phyloP scores from a whole-genome alignment of 2,329 filamentous ascomycete genomes.

The Aspergillus tamarii region DNA sequence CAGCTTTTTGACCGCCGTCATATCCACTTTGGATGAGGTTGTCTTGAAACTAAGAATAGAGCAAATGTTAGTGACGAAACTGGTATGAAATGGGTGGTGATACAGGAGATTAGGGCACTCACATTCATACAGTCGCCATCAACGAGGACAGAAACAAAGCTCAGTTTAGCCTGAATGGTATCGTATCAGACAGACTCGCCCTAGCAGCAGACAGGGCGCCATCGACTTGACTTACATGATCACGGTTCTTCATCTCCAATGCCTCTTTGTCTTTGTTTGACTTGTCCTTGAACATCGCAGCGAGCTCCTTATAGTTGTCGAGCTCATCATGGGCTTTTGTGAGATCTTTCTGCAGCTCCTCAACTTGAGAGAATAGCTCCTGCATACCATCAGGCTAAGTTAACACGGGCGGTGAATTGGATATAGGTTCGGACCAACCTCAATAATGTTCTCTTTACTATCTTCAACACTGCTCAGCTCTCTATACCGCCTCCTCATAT shows the following conservation, averaged over 20 bases:
- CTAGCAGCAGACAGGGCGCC: not conserved
- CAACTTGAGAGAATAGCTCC: slow-evolving; percentile 17
- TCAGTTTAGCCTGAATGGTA: slow-evolving; percentile 16
- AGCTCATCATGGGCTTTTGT: slow-evolving; percentile 9
- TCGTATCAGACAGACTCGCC: not conserved
- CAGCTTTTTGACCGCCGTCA: slow-evolving; percentile 35
- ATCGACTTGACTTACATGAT: slow-evolving; percentile 11
- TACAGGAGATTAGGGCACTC: slow-evolving; percentile 2
- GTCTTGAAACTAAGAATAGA: slow-evolving; percentile 35
- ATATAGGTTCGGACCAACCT: slow-evolving; percentile 7
- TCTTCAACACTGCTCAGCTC: slow-evolving; percentile 16
- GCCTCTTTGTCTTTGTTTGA: slow-evolving; percentile 3
- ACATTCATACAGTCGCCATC: slow-evolving; percentile 47
- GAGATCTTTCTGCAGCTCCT: slow-evolving; percentile 14
- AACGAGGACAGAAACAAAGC: slow-evolving; percentile 40
- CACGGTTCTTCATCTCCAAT: slow-evolving; percentile 9
- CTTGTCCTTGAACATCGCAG: slow-evolving; percentile 7
- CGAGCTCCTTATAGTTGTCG: slow-evolving; percentile 10
- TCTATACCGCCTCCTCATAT: slow-evolving; percentile 16
- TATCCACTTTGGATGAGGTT: slow-evolving; percentile 34
- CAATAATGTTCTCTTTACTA: slow-evolving; percentile 22
- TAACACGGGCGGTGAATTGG: not conserved
- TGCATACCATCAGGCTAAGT: slow-evolving; percentile 1
- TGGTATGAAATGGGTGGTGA: not conserved
- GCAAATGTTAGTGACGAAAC: not conserved